Conservation (phyloP, 2,329 filamentous ascomycete genomes). For the Gnomoniopsis smithogilvyi region DNA sequence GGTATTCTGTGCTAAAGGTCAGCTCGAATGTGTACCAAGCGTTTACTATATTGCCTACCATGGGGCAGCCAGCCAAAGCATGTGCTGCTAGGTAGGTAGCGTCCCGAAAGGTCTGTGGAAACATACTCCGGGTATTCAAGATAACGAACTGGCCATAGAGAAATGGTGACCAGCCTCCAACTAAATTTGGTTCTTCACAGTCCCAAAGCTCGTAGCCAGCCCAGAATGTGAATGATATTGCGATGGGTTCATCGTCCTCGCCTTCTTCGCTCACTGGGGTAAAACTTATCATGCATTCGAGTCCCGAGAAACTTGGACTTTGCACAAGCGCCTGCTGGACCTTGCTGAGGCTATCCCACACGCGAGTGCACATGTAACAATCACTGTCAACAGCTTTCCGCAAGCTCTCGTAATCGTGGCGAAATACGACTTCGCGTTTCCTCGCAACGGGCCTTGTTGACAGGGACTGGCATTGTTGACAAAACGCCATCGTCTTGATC, state of each 20-base stretch:
- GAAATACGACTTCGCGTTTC: background rate
- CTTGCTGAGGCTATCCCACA: slow-evolving; percentile 5
- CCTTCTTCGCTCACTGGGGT: background rate
- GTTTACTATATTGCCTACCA: too few relatives aligned
- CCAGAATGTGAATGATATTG: background rate
- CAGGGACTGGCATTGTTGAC: slow-evolving; percentile 4
- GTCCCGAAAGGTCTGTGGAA: background rate
- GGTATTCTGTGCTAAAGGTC: too few relatives aligned
- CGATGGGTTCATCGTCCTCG: background rate
- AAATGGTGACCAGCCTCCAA: background rate
- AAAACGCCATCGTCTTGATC: slow-evolving; percentile 4
- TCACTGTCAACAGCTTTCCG: background rate
- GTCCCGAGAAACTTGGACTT: background rate
- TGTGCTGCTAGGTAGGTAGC: too few relatives aligned
- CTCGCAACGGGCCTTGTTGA: background rate
- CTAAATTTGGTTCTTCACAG: background rate
- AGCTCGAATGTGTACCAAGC: too few relatives aligned
- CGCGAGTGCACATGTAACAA: background rate
- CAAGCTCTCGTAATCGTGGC: background rate
- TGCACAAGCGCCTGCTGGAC: background rate
- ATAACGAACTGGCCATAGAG: background rate
- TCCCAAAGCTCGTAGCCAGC: slow-evolving; percentile 4
- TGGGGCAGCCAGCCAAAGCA: too few relatives aligned
- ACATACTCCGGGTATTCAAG: slow-evolving; percentile 1
- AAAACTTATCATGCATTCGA: background rate